A percentile compares a stretch with the other conserved stretches of the same genome.
Conservation (phyloP, 345 rosid genomes). For the Schrenkiella parvula region DNA sequence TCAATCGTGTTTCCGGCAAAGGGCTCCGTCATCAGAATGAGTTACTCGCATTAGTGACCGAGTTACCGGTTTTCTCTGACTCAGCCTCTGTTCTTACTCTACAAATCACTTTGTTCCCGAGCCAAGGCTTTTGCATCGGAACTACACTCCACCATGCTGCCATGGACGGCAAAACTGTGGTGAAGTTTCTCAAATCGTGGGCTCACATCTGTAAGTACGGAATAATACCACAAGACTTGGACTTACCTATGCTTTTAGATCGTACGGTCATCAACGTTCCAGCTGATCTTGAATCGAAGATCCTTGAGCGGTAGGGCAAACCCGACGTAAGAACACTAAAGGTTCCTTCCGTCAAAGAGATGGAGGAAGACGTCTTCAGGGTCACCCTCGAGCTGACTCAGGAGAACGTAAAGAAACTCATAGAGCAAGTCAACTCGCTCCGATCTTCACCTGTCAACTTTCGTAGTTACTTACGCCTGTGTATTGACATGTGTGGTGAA, state of each 20-base stretch:
- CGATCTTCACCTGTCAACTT: background rate
- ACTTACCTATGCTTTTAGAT: background rate
- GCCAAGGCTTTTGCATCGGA: background rate
- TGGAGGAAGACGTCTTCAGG: background rate
- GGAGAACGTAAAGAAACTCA: background rate
- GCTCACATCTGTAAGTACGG: background rate
- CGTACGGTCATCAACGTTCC: background rate
- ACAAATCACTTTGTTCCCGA: background rate
- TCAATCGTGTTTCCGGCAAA: background rate
- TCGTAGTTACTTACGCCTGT: background rate
- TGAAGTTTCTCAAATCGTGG: background rate
- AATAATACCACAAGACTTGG: background rate
- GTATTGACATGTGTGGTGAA: background rate
- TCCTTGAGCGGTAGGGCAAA: background rate
- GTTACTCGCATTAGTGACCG: background rate
- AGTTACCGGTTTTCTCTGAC: background rate
- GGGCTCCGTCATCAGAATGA: background rate
- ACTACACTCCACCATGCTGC: background rate
- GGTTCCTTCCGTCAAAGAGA: background rate
- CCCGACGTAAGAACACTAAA: background rate
- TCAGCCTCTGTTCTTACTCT: background rate
- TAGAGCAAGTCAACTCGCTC: background rate
- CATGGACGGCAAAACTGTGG: background rate
- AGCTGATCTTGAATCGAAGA: background rate
- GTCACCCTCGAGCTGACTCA: background rate